Evolutionary conservation across 768 basidiomycete species (phyloP), one percentile per base, ranked within the genome.

Genomic region (Trichaptum fuscoviolaceum): DNA sequence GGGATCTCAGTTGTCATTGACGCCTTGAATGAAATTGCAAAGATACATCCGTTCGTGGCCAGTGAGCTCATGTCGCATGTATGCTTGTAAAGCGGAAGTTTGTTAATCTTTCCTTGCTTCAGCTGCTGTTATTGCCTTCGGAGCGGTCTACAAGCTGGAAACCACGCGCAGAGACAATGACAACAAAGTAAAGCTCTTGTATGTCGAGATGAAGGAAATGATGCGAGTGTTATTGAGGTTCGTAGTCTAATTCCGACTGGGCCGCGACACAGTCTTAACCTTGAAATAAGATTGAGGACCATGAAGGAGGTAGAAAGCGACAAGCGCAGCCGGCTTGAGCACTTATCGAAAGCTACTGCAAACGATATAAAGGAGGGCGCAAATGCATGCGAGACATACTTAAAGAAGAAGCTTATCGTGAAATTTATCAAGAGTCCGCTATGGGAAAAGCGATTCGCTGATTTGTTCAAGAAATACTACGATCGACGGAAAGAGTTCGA

Each of bases 111-210:
- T 12, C 42, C 20, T 12, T 18, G 30, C 63, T 66, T 75, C 3
- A 77, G 85, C 83, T 60, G 83, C 79, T 27, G 81, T 85, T n/a
- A 70, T 79, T 12, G 84, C 84, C 0, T 86, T 86, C 72, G 77
- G 80, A 36, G 74, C 83, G 0, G 83, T 83, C 6, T 77, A 83
- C 34, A 79, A 79, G 23, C 73, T 86, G 34, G 84, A 85, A 63
- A 65, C 81, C 65, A 82, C 80, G 2, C 75, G 84, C 25, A 74
- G 82, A 24, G 83, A 84, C 27, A 86, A 87, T 65, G 81, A 86
- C 65, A 79, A 77, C 64, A 84, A 83, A 67, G 77, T 85, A 7
- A 66, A 80, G 1, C 73, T 77, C 4, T 74, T 87, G 5, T 82
- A 82, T 42, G 71, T 81, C 12, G 80, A 83, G 67, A 86, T 86